These are phyloP conservation scores for Fusarium incarnatum DNA, from an alignment of 2,329 filamentous ascomycete genomes.

Conservation along the genomic window DNA sequence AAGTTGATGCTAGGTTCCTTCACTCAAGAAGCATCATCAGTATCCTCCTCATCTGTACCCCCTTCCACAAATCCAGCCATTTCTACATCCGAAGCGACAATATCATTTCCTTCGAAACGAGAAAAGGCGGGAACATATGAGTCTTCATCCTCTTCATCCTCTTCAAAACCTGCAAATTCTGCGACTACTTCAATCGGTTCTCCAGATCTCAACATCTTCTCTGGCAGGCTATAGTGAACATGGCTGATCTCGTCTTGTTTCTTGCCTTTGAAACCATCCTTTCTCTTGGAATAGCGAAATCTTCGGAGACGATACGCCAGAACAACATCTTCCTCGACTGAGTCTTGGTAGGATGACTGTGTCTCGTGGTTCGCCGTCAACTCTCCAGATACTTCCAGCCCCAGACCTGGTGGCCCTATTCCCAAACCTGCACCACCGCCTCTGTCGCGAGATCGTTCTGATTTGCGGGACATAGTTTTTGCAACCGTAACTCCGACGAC, in stretches of 20 bases:
- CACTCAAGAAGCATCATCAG: not conserved
- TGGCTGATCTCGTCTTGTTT: conserved; percentile 22
- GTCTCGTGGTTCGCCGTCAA: conserved; percentile 11
- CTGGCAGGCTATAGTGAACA: not conserved
- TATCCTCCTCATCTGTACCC: not conserved
- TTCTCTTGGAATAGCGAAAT: conserved; percentile 28
- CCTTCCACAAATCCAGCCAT: conserved; percentile 9
- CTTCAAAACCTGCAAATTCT: not conserved
- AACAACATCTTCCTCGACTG: conserved; percentile 17
- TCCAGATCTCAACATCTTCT: not conserved
- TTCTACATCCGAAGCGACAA: not conserved
- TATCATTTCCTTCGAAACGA: conserved; percentile 6
- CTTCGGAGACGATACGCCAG: conserved; percentile 26
- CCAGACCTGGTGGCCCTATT: conserved; percentile 26
- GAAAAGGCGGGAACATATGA: conserved; percentile 2
- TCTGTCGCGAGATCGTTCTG: conserved; percentile 1
- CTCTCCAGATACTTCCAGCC: conserved; percentile 25
- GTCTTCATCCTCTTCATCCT: not conserved
- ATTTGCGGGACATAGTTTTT: conserved; percentile 8
- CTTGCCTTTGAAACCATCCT: conserved; percentile 4
- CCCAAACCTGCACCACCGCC: conserved; percentile 19
- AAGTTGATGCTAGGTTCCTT: not conserved
- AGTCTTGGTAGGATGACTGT: conserved; percentile 17
- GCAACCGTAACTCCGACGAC: conserved; percentile 27
- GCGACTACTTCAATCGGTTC: not conserved